phyloP scores from a whole-genome alignment of 371 early-diverging fungal genomes.

The Rhizopus arrhizus region DNA sequence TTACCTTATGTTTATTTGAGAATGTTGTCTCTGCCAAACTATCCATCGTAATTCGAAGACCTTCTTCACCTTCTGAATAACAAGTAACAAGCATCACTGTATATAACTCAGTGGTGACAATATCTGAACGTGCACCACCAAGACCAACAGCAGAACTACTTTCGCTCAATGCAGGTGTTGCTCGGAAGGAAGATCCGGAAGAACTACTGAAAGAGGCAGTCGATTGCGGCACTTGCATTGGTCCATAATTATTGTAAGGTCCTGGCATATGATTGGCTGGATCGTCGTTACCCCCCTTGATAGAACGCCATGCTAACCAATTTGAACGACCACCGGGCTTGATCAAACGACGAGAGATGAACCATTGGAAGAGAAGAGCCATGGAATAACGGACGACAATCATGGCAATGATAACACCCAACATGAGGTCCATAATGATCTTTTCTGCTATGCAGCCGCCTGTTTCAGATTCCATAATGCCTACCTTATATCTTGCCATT shows the following conservation, averaged over 20 bases:
- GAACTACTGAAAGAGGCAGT: conserved; percentile 17
- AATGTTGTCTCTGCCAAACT: conserved; percentile 75
- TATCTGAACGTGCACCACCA: conserved; percentile 34
- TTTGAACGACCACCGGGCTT: conserved; percentile 54
- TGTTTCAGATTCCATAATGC: conserved; percentile 45
- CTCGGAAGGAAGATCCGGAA: conserved; percentile 51
- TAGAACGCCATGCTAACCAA: conserved; percentile 55
- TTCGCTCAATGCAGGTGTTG: conserved; percentile 25
- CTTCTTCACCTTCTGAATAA: conserved; percentile 80
- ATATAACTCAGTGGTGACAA: conserved; percentile 52
- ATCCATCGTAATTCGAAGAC: conserved; percentile 81
- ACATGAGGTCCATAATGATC: conserved; percentile 47
- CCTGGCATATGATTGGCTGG: conserved; percentile 52
- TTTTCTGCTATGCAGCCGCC: conserved; percentile 62
- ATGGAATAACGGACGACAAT: conserved; percentile 58
- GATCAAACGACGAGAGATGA: conserved; percentile 42
- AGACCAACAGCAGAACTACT: conserved; percentile 24
- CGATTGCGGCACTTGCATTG: conserved; percentile 24
- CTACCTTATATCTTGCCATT: conserved; percentile 41
- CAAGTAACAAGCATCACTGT: conserved; percentile 69
- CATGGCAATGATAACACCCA: conserved; percentile 47
- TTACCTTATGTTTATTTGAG: conserved; percentile 56
- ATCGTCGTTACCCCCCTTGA: conserved; percentile 54
- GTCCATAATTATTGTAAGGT: conserved; percentile 49
- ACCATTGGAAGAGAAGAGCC: conserved; percentile 65